Conservation (phyloP, 352 stramenopile species). For the Achlya hypogyna region DNA sequence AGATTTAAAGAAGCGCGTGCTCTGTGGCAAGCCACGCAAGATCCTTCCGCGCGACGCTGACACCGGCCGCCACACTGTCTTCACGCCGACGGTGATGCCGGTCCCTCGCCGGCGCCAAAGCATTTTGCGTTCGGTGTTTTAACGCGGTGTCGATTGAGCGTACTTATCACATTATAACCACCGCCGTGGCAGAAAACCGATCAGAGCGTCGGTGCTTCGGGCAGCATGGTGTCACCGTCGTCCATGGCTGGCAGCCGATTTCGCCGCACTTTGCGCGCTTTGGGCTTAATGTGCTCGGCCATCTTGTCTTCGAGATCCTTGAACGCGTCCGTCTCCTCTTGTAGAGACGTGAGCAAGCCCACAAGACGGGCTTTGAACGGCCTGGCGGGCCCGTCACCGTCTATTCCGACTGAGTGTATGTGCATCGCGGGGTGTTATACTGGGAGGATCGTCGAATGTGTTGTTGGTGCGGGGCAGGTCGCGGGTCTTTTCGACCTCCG, state of each 20-base stretch:
- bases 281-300: slow-evolving; percentile 7
- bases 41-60: background rate
- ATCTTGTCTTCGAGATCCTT: slow-evolving; percentile 22
- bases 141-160: no score
- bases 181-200: background rate
- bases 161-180: no score
- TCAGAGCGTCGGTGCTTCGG: background rate
- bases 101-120: background rate
- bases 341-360: slow-evolving; percentile 49
- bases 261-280: background rate
- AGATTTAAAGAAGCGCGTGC: slow-evolving; percentile 11
- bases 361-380: slow-evolving; percentile 53
- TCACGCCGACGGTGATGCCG: background rate
- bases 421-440: background rate
- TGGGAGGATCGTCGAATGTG: background rate
- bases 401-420: background rate
- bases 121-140: background rate
- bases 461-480: background rate
- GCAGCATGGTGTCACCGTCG: background rate
- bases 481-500: background rate
- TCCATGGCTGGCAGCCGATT: background rate
- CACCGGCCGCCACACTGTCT: background rate
- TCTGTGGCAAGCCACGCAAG: slow-evolving; percentile 9
- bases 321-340: slow-evolving; percentile 55
- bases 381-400: slow-evolving; percentile 22